phyloP scores from a whole-genome alignment of 106 monocot species.

The Platanthera guangdongensis region DNA sequence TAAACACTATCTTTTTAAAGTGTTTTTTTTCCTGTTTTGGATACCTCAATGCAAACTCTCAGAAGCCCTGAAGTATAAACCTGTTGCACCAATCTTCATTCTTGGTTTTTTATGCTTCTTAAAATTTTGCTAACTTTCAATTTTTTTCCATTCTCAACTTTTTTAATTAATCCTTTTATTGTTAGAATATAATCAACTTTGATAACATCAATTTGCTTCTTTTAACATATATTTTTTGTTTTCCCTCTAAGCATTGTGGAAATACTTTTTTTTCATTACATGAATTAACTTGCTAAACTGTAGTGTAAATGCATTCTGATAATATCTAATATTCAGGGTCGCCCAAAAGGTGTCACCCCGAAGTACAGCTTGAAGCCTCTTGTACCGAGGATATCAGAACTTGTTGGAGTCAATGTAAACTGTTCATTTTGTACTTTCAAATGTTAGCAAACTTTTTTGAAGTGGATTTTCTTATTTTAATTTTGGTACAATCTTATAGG shows the following conservation, averaged over 20 bases:
- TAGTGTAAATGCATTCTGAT: not conserved
- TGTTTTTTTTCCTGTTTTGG: not conserved
- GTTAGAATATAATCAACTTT: too few relatives aligned
- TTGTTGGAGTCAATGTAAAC: constrained; percentile 59
- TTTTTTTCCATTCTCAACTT: not conserved
- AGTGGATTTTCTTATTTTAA: not conserved
- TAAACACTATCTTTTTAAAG: not conserved
- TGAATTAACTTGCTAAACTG: not conserved
- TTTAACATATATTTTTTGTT: not conserved
- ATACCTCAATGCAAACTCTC: not conserved
- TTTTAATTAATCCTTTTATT: not conserved
- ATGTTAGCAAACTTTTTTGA: not conserved
- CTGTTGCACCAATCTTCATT: not conserved
- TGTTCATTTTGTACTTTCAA: not conserved
- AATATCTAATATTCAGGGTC: constrained; percentile 41
- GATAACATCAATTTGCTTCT: not conserved
- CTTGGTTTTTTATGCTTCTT: not conserved
- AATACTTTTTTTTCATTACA: not conserved
- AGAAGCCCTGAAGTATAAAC: not conserved
- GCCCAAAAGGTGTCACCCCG: constrained; percentile 75
- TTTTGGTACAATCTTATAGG: constrained; percentile 13
- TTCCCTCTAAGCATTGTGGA: not conserved
- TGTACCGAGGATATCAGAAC: constrained; percentile 73
- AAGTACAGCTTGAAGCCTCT: constrained; percentile 93
- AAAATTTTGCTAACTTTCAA: not conserved